These are phyloP conservation scores for Lyophyllum semitale DNA, from an alignment of 768 basidiomycete species.

Conservation along the genomic window DNA sequence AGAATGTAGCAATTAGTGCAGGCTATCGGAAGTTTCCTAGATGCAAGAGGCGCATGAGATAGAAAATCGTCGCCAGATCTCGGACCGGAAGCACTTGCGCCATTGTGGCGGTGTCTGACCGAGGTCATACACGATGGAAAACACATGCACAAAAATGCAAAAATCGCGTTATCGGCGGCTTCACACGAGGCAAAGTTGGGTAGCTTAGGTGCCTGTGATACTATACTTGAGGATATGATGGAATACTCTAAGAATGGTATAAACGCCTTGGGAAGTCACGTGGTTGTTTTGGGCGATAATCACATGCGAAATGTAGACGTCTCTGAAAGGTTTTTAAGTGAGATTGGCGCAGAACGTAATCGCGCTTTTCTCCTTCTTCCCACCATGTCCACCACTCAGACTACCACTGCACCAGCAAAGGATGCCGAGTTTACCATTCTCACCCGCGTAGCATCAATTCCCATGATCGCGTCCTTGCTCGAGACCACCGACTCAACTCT, in stretches of 20 bases:
- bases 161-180: neutral
- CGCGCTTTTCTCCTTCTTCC: constrained; percentile 14
- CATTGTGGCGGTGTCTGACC: constrained; percentile 4
- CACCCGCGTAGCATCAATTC: constrained; percentile 69
- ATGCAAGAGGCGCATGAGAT: neutral
- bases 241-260: neutral
- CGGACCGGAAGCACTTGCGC: neutral
- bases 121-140: neutral
- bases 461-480: constrained; percentile 67
- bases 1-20: no score
- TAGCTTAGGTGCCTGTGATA: neutral
- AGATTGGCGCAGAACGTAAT: constrained; percentile 6
- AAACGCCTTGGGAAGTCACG: neutral
- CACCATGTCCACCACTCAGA: constrained; percentile 28
- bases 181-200: neutral
- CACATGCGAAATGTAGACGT: constrained; percentile 4
- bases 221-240: neutral
- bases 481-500: constrained; percentile 62
- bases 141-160: neutral
- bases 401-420: constrained; percentile 14
- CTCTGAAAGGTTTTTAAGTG: constrained; percentile 1
- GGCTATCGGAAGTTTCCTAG: no score
- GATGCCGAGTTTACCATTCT: constrained; percentile 56
- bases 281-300: constrained; percentile 6
- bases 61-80: no score